Base-by-base conservation (phyloP, 768 basidiomycete genomes). In the Termitomyces sp. region DNA sequence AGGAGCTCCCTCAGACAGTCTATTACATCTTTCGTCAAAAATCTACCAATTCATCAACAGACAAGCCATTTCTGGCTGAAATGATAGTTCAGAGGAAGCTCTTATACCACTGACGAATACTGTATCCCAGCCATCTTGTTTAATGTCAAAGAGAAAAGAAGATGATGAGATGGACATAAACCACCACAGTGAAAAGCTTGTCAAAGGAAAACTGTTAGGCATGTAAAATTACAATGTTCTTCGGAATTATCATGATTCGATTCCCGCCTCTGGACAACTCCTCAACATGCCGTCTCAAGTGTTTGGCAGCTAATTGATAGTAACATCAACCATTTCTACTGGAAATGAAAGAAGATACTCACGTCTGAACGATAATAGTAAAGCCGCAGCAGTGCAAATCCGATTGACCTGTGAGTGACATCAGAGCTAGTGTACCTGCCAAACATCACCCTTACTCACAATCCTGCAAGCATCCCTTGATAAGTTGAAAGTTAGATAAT, bases 361-460 rank as follows among this genome's bases (percentile, higher is more conserved):
- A 57, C 57, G 57, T 32, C 10, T 57, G 49, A n/a, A 57, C 20
- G 2, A 7, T 1, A 22, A 42, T 32, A 27, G 3, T 46, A 20
- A 57, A 57, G 20, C 57, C 57, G 36, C 57, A 58, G 29, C 57
- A 58, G 26, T 58, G 57, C 42, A 58, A 34, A 12, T 53, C 6
- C 9, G 34, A 51, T 39, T 2, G 50, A 32, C 57, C 57, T 58
- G 27, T 10, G 29, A 46, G 29, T 41, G 31, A 22, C 3, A 26
- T 22, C 44, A 51, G 18, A 20, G n/a, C 43, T 6, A 27, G 7
- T 13, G 7, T 51, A 16, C 26, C 16, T 37, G 18, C 31, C 2
- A 43, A 29, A 4, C 7, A 31, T 24, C 6, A 29, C 18, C 26
- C 5, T 29, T 26, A 41, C 57, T 58, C n/a, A 58, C 57, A 58